These are phyloP conservation scores for Fagopyrum homotropicum DNA, from an alignment of 148 eudicot species.

Conservation along the genomic window DNA sequence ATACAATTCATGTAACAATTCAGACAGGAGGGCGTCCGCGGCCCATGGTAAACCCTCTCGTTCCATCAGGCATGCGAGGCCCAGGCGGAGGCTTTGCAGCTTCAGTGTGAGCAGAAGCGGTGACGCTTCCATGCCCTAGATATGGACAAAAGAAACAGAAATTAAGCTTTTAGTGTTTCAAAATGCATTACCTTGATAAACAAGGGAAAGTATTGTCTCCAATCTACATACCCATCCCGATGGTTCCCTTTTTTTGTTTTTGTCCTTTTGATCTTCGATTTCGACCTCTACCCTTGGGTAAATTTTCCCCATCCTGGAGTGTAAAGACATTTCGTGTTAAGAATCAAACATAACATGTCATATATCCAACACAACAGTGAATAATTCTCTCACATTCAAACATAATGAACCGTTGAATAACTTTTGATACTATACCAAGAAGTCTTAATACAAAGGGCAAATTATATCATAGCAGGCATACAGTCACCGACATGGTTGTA, in stretches of 20 bases:
- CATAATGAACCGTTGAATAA: no score
- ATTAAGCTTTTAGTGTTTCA: background rate
- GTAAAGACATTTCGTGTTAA: background rate
- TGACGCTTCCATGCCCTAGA: constrained; percentile 52
- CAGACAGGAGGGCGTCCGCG: constrained; percentile 58
- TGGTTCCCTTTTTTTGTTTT: constrained; percentile 35
- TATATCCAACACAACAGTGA: background rate
- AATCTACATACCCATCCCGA: constrained; percentile 48
- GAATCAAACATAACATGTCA: background rate
- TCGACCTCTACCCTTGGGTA: constrained; percentile 39
- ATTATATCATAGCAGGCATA: no score
- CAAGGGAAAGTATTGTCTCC: background rate
- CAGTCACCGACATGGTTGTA: no score
- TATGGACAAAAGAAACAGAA: background rate
- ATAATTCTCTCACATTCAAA: background rate
- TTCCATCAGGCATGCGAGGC: constrained; percentile 95
- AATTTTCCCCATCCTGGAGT: constrained; percentile 39
- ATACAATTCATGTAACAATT: no score
- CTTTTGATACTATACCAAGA: no score
- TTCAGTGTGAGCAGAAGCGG: constrained; percentile 31
- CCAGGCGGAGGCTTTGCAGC: constrained; percentile 75
- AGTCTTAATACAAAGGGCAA: no score
- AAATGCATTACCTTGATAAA: background rate
- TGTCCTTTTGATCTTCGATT: constrained; percentile 52
- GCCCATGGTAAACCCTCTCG: constrained; percentile 82